Percentiles rank a stretch among this genome's conserved stretches.
phyloP scores from a whole-genome alignment of 768 basidiomycete species.

The Fibroporia radiculosa region DNA sequence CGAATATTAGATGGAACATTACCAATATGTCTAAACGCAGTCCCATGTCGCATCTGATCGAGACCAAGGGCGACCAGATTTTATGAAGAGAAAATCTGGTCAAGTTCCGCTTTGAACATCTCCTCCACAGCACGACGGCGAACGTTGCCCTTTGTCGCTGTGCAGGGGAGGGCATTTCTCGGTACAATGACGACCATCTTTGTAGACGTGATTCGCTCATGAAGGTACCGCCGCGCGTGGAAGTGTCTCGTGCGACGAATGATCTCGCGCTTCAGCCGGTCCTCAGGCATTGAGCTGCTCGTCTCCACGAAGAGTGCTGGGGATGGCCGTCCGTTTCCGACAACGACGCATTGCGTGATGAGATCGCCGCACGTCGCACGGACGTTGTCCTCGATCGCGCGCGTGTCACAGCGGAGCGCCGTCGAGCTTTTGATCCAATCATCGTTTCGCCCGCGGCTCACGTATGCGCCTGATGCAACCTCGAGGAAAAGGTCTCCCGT shows the following conservation, averaged over 20 bases:
- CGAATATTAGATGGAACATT: too few species aligned
- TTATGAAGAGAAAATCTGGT: slow-evolving; percentile 38
- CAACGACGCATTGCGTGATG: slow-evolving; percentile 62
- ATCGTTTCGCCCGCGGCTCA: slow-evolving; percentile 62
- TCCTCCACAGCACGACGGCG: slow-evolving; percentile 67
- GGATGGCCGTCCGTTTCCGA: slow-evolving; percentile 63
- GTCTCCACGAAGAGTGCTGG: slow-evolving; percentile 65
- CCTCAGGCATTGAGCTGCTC: slow-evolving; percentile 35
- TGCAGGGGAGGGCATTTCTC: slow-evolving; percentile 57
- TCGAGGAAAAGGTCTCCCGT: slow-evolving; percentile 72
- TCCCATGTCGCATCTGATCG: too few species aligned
- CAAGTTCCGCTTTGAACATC: slow-evolving; percentile 44
- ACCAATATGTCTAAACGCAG: too few species aligned
- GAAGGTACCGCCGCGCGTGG: slow-evolving; percentile 61
- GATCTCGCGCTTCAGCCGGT: slow-evolving; percentile 54
- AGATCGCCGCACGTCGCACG: slow-evolving; percentile 51
- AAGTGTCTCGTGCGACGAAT: slow-evolving; percentile 60
- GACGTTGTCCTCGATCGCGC: slow-evolving; percentile 55
- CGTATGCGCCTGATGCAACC: slow-evolving; percentile 43
- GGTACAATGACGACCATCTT: slow-evolving; percentile 62
- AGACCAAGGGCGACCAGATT: too few species aligned
- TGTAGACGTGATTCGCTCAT: slow-evolving; percentile 59
- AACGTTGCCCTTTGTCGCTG: slow-evolving; percentile 71
- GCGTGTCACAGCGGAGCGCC: slow-evolving; percentile 65
- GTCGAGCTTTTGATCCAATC: slow-evolving; percentile 78